These are phyloP conservation scores for Cercis canadensis DNA, from an alignment of 306 rosid species.

Conservation along the genomic window DNA sequence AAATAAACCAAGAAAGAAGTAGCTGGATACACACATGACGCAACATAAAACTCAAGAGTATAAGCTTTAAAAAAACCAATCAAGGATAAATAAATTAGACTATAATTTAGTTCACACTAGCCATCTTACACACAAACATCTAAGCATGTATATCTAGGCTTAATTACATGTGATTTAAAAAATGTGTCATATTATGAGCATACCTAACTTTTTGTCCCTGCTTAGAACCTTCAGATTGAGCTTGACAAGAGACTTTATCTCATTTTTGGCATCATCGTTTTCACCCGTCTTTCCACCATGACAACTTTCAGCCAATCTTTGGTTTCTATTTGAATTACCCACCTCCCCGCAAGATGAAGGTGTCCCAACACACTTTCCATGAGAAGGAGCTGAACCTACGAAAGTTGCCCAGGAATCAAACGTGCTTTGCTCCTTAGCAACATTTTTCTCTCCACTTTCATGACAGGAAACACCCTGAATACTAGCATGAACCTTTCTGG, in stretches of 20 bases:
- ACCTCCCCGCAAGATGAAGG: constrained; percentile 37
- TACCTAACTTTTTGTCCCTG: constrained; percentile 65
- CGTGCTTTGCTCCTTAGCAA: constrained; percentile 31
- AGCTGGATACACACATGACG: neutral
- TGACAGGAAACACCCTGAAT: constrained; percentile 23
- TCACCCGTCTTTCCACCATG: constrained; percentile 33
- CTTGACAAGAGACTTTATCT: constrained; percentile 80
- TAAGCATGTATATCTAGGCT: too few relatives aligned
- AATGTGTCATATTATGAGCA: neutral
- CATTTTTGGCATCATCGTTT: constrained; percentile 58
- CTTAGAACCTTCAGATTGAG: constrained; percentile 68
- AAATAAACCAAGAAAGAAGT: constrained; percentile 3
- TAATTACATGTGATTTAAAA: too few relatives aligned
- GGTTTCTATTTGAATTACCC: constrained; percentile 15
- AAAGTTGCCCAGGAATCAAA: constrained; percentile 36
- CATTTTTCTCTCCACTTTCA: constrained; percentile 35
- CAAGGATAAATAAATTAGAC: neutral
- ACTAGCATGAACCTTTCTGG: constrained; percentile 17
- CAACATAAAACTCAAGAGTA: neutral
- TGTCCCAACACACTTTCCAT: constrained; percentile 17
- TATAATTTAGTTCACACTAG: too few relatives aligned
- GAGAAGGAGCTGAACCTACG: constrained; percentile 39
- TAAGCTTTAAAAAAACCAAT: neutral
- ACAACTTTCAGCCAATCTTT: constrained; percentile 25
- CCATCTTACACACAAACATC: too few relatives aligned